Conservation (phyloP, 768 basidiomycete species). For the Mycena vitilis region DNA sequence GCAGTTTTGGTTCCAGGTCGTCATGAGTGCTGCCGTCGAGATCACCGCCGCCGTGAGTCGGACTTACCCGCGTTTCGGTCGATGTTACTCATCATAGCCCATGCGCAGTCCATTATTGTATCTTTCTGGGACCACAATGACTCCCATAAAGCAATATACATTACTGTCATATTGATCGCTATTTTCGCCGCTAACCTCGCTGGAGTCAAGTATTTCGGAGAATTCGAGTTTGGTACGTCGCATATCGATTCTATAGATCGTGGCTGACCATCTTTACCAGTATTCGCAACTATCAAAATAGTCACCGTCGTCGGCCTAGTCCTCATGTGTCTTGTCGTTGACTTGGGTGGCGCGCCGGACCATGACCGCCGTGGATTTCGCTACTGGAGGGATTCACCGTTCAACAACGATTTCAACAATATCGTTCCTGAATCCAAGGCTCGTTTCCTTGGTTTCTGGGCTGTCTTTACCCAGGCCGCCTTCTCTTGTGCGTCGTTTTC, state of each 20-base stretch:
- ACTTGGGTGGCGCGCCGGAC: conserved; percentile 59
- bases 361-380: conserved; percentile 51
- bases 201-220: conserved; percentile 38
- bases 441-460: conserved; percentile 45
- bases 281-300: conserved; percentile 60
- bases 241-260: neutral
- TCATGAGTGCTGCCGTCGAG: conserved; percentile 50
- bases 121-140: conserved; percentile 48
- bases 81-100: too few species aligned
- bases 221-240: conserved; percentile 37
- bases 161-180: conserved; percentile 42
- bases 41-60: conserved; percentile 41
- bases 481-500: conserved; percentile 51
- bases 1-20: conserved; percentile 44
- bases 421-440: conserved; percentile 43
- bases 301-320: conserved; percentile 53
- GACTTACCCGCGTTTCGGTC: too few species aligned
- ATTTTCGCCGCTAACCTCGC: conserved; percentile 44
- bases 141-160: conserved; percentile 46
- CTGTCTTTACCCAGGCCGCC: conserved; percentile 42
- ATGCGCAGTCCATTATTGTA: conserved; percentile 46
- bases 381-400: conserved; percentile 51
- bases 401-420: conserved; percentile 39
- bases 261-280: conserved; percentile 54
- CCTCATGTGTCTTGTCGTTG: conserved; percentile 61